Base-by-base conservation (phyloP, 371 early-diverging fungal genomes). In the Circinella umbellata region DNA sequence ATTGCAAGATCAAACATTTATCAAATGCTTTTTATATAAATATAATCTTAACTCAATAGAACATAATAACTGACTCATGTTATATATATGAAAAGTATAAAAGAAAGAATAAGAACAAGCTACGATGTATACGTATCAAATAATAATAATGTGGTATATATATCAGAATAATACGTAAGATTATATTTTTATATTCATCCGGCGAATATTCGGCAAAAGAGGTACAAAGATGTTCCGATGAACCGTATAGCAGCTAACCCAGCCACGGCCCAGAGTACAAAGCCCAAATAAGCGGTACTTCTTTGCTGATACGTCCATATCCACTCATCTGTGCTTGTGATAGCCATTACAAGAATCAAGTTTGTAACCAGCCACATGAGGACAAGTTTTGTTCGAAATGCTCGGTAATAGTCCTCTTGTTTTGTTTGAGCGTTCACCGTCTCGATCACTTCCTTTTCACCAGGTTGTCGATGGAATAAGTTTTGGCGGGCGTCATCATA, bases 321-420 rank as follows among this genome's bases (percentile, higher is more conserved):
- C 51, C 51, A 51, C 15, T 51, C n/a, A 1, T 51, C 51, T n/a
- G 75, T 70, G 1, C 75, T 77, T n/a, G 85, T 79, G 13, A 92
- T 75, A 11, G 87, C 71, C 54, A 89, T 85, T 35, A 93, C 86
- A 35, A 98, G 79, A n/a, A 90, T 55, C 9, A 89, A 85, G 70
- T 98, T 98, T 55, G 89, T 85, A 67, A 93, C 79, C 71, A 95
- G 85, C 96, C 97, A 98, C 35, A 82, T 75, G 18, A 96, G 82
- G 13, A 60, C 84, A 13, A 82, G 71, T n/a, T 85, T 84, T 3
- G 96, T 96, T 69, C 98, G 90, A 87, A 96, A 95, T 67, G 86
- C 81, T 71, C 90, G 89, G 84, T 94, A 95, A 77, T 92, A 90
- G 72, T 98, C 98, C 71, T 96, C 95, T 68, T 82, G 82, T 34